Evolutionary conservation across 371 early-diverging fungal species (phyloP).

Genomic region (Coemansia sp.): DNA sequence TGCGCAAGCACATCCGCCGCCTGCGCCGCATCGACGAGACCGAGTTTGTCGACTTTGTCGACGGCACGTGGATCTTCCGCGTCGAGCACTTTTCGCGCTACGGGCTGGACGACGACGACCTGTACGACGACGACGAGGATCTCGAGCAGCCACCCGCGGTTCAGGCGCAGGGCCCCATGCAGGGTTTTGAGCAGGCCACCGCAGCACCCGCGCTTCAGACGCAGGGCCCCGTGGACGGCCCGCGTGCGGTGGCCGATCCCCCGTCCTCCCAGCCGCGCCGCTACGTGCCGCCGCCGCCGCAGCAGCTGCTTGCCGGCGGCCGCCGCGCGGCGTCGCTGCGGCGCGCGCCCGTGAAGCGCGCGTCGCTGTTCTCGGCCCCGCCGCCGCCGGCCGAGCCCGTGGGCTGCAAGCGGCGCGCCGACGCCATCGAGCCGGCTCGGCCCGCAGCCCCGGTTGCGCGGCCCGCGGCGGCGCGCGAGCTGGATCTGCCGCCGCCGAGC

Average conservation of each 20-base stretch:
- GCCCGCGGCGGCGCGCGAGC: background rate
- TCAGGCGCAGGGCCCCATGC: background rate
- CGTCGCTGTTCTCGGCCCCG: conserved; percentile 35
- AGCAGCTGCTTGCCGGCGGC: conserved; percentile 22
- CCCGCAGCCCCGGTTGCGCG: background rate
- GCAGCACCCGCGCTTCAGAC: conserved; percentile 22
- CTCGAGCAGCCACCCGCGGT: background rate
- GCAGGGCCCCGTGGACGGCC: conserved; percentile 32
- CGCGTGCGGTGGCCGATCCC: conserved; percentile 38
- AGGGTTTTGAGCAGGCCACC: conserved; percentile 52
- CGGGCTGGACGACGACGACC: conserved; percentile 60
- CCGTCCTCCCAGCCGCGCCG: background rate
- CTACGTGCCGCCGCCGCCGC: conserved; percentile 14
- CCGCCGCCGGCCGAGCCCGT: background rate
- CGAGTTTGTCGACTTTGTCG: conserved; percentile 73
- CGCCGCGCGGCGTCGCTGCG: conserved; percentile 35
- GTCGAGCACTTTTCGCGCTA: conserved; percentile 87
- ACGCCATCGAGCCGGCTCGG: background rate
- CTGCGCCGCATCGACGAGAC: conserved; percentile 70
- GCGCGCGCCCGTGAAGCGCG: conserved; percentile 44
- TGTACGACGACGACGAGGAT: conserved; percentile 54
- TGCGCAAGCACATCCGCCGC: conserved; percentile 66
- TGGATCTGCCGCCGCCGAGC: conserved; percentile 39
- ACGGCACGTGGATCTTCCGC: conserved; percentile 84
- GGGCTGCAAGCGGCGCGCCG: background rate